Evolutionary conservation across 2,329 filamentous ascomycete species (phyloP).

Genomic region (Chaetomium strumarium): DNA sequence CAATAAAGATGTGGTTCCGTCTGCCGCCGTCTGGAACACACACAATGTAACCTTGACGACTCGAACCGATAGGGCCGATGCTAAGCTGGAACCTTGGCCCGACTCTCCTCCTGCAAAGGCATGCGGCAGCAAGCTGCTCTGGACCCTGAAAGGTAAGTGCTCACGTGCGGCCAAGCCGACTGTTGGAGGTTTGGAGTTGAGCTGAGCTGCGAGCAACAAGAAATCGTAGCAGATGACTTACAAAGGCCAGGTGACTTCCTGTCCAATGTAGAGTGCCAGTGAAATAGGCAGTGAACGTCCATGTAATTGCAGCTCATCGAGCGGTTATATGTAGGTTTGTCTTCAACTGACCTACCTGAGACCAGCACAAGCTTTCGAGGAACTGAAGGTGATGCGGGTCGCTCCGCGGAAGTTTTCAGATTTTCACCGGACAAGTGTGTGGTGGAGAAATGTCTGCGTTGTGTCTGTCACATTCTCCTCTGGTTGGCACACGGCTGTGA

Average conservation of each 20-base stretch:
- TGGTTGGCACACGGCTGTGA: no score
- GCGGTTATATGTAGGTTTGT: no score
- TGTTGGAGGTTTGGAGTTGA: background rate
- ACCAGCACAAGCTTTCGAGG: no score
- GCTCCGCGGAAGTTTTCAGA: no score
- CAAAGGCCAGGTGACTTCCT: background rate
- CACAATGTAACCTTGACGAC: background rate
- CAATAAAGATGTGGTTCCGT: background rate
- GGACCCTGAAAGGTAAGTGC: constrained; percentile 1
- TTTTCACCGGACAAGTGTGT: no score
- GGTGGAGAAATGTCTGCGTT: no score
- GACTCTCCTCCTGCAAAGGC: background rate
- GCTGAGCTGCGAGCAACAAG: background rate
- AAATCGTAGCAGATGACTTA: background rate
- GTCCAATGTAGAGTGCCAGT: no score
- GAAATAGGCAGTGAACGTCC: background rate
- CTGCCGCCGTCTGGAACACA: background rate
- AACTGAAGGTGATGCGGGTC: no score
- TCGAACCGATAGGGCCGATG: background rate
- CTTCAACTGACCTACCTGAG: no score
- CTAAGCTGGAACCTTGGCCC: background rate
- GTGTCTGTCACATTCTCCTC: no score
- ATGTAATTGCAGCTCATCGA: background rate
- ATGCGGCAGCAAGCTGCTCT: background rate
- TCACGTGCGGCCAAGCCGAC: constrained; percentile 3